A percentile compares a stretch with the other conserved stretches of the same genome.
Conservation (phyloP, 1,284 basidiomycete species). For the Apiotrichum gamsii region DNA sequence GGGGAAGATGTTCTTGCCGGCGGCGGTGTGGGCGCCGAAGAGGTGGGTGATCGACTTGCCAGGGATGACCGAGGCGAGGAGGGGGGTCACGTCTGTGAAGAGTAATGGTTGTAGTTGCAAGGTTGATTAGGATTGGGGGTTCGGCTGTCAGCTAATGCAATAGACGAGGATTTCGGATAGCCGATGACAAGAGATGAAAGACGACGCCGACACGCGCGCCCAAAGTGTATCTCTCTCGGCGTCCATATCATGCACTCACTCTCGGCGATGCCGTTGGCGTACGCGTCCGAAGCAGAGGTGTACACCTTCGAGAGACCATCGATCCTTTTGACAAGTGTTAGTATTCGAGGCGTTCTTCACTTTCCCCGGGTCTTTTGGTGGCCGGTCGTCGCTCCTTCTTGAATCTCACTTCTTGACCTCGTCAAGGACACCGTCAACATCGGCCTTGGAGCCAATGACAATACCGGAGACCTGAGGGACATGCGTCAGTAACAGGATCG, state of each 20-base stretch:
- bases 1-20: slow-evolving; percentile 71
- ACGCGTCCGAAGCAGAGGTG: slow-evolving; percentile 46
- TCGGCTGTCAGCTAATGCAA: slow-evolving; percentile 1
- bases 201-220: not conserved
- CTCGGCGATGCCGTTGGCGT: slow-evolving; percentile 49
- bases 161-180: not conserved
- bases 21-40: slow-evolving; percentile 69
- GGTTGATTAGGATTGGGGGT: no score
- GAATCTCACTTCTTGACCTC: slow-evolving; percentile 67
- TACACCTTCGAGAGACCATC: slow-evolving; percentile 49
- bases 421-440: slow-evolving; percentile 64
- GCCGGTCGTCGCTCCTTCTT: no score
- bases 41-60: slow-evolving; percentile 67
- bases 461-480: slow-evolving; percentile 67
- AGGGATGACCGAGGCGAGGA: slow-evolving; percentile 51
- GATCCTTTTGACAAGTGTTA: slow-evolving; percentile 30
- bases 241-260: no score
- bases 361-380: no score
- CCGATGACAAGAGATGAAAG: not conserved
- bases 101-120: no score
- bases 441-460: slow-evolving; percentile 66
- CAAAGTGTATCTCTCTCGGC: no score
- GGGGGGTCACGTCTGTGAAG: slow-evolving; percentile 52
- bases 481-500: not conserved
- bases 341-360: not conserved